Percentiles rank a stretch among this genome's conserved stretches.
Evolutionary conservation across 2,329 filamentous ascomycete genomes (phyloP).

Genomic region (Aspergillus puulaauensis): DNA sequence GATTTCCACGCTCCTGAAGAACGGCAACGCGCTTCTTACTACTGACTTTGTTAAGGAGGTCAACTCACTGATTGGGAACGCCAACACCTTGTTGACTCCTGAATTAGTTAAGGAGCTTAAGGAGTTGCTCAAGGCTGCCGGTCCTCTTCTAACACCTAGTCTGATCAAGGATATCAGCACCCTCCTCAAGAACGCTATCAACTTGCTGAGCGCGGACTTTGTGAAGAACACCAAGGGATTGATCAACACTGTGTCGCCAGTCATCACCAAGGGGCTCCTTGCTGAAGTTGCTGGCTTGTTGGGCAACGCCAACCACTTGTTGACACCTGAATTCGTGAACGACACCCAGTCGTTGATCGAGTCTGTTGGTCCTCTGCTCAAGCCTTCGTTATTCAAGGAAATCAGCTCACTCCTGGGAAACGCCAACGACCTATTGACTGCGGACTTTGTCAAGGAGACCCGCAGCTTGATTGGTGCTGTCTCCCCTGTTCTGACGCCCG

Average conservation of each 20-base stretch:
- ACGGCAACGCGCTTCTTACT: slow-evolving; percentile 22
- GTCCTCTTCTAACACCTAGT: slow-evolving; percentile 20
- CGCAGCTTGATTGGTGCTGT: slow-evolving; percentile 21
- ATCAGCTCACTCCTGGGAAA: slow-evolving; percentile 24
- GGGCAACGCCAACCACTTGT: slow-evolving; percentile 23
- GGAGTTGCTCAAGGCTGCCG: slow-evolving; percentile 19
- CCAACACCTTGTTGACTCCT: slow-evolving; percentile 22
- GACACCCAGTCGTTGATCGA: slow-evolving; percentile 23
- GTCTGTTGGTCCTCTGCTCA: slow-evolving; percentile 24
- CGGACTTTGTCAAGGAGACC: slow-evolving; percentile 27
- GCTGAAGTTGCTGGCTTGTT: slow-evolving; percentile 20
- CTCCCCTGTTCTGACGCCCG: slow-evolving; percentile 19
- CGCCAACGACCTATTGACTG: slow-evolving; percentile 30
- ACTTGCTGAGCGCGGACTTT: slow-evolving; percentile 23
- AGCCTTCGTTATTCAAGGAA: slow-evolving; percentile 24
- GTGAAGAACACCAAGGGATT: slow-evolving; percentile 21
- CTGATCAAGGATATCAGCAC: slow-evolving; percentile 31
- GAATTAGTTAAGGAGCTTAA: slow-evolving; percentile 26
- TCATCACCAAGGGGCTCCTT: slow-evolving; percentile 21
- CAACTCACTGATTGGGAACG: slow-evolving; percentile 21
- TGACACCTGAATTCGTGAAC: slow-evolving; percentile 29
- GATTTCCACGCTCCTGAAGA: slow-evolving; percentile 14
- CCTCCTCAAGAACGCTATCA: slow-evolving; percentile 29
- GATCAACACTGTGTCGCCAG: slow-evolving; percentile 14
- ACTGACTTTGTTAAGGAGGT: slow-evolving; percentile 22